A percentile compares a stretch with the other conserved stretches of the same genome.
phyloP scores from a whole-genome alignment of 139 green algal species.

The Mesostigma viride region DNA sequence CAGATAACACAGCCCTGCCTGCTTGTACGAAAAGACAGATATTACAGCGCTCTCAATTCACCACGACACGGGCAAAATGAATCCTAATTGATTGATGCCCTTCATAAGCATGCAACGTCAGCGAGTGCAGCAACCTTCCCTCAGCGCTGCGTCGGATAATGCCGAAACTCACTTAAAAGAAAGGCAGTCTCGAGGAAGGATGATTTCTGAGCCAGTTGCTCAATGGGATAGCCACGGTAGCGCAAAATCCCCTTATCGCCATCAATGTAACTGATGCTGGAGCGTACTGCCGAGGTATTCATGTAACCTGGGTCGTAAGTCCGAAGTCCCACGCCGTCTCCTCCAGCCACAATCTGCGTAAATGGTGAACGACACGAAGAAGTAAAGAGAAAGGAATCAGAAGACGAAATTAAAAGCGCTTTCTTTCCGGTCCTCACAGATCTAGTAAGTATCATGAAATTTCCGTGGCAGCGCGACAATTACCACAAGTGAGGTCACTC shows the following conservation, averaged over 20 bases:
- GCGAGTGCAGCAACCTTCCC: too few relatives aligned
- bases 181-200: conserved; percentile 63
- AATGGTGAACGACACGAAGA: not conserved
- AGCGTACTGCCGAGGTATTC: conserved; percentile 83
- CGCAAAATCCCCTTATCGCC: conserved; percentile 87
- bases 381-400: not conserved
- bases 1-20: too few relatives aligned
- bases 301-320: conserved; percentile 69
- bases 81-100: too few relatives aligned
- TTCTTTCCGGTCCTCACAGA: too few relatives aligned
- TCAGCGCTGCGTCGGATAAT: too few relatives aligned
- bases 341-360: conserved; percentile 18
- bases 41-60: too few relatives aligned
- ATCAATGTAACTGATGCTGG: conserved; percentile 89
- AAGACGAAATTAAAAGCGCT: too few relatives aligned
- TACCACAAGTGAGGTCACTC: conserved; percentile 34
- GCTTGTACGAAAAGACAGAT: too few relatives aligned
- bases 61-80: too few relatives aligned
- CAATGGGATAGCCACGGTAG: conserved; percentile 91
- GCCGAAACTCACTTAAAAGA: conserved; percentile 16
- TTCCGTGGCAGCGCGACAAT: too few relatives aligned
- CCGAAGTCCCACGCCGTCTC: conserved; percentile 24
- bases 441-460: too few relatives aligned
- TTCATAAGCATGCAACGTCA: too few relatives aligned
- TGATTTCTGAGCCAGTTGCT: conserved; percentile 78